Evolutionary conservation across 768 basidiomycete genomes (phyloP), one percentile per base, ranked within the genome.

Genomic region (Tulasnella sp.): DNA sequence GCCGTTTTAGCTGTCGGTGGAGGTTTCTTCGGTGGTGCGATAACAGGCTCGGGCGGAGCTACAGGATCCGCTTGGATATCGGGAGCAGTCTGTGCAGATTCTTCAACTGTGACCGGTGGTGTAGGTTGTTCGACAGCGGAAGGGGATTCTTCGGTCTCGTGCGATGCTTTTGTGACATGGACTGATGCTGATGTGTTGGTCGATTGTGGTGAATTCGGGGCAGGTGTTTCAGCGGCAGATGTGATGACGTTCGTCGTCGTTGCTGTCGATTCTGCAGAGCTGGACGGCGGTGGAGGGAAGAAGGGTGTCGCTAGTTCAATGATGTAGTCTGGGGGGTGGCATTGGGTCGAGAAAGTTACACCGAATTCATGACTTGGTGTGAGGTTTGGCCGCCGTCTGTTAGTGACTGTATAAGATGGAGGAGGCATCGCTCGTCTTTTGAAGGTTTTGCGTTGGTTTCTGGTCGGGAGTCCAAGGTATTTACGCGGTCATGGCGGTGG

Each of bases 241-340:
- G 75, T 75, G 17, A 74, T 62, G 42, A 41, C 34, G 32, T 66
- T 34, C 22, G 74, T 67, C n/a, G 65, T 73, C 16, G 34, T 44
- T 6, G 71, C 71, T 34, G 62, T 59, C 39, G 35, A 41, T n/a
- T 63, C 66, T 29, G 26, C 72, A 66, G 67, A 70, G 8, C 44
- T 75, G 11, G 83, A 84, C 0, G 84, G 82, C 6, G 80, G 75
- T 12, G 85, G 84, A 0, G 89, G 89, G 1, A 85, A 87, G 12
- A 82, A 80, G 0, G 85, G 75, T 26, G 83, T 81, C 26, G 88
- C 90, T 19, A 81, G 81, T 52, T 84, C 81, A 0, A 90, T 77
- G 26, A 91, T 80, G 69, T 86, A 47, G 29, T 70, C 42, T 39
- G 69, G 69, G 70, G 77, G 64, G 73, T 77, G 37, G 67, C 62